Evolutionary conservation across 352 stramenopile species (phyloP).

Genomic region (Phytophthora meadii): DNA sequence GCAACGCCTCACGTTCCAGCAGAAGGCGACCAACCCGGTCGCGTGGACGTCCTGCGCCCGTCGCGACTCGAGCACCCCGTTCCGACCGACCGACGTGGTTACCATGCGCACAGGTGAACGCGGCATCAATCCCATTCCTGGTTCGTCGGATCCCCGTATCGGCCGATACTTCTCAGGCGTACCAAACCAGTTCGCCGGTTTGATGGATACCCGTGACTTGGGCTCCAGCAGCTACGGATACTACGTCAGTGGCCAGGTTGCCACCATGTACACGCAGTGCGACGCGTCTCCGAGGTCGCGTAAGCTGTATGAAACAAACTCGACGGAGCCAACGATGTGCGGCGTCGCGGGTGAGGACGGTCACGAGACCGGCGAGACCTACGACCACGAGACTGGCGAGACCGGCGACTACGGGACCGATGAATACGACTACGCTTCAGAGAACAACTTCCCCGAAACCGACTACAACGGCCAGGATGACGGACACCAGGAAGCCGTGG

Average conservation of each 20-base stretch:
- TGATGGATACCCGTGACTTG: conserved; percentile 59
- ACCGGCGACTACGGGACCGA: background rate
- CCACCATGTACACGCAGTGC: conserved; percentile 51
- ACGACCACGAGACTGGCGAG: no score
- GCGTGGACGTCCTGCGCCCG: conserved; percentile 61
- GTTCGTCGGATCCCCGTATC: conserved; percentile 35
- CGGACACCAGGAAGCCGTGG: conserved; percentile 24
- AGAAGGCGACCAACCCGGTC: conserved; percentile 57
- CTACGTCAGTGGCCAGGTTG: conserved; percentile 50
- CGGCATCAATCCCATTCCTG: conserved; percentile 44
- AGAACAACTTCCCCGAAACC: conserved; percentile 33
- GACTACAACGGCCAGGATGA: conserved; percentile 33
- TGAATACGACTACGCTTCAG: conserved; percentile 20
- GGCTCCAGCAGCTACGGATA: conserved; percentile 65
- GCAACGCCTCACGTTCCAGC: conserved; percentile 41
- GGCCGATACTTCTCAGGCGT: conserved; percentile 47
- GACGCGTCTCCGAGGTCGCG: conserved; percentile 35
- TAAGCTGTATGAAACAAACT: conserved; percentile 24
- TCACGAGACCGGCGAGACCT: conserved; percentile 1
- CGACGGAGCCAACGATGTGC: conserved; percentile 20
- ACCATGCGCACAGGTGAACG: conserved; percentile 52
- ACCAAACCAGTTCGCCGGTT: conserved; percentile 46
- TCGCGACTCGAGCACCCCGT: conserved; percentile 36
- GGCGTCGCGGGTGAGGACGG: conserved; percentile 13
- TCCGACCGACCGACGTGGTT: conserved; percentile 53